phyloP scores from a whole-genome alignment of 352 stramenopile species.

The Globisporangium carolinianum region DNA sequence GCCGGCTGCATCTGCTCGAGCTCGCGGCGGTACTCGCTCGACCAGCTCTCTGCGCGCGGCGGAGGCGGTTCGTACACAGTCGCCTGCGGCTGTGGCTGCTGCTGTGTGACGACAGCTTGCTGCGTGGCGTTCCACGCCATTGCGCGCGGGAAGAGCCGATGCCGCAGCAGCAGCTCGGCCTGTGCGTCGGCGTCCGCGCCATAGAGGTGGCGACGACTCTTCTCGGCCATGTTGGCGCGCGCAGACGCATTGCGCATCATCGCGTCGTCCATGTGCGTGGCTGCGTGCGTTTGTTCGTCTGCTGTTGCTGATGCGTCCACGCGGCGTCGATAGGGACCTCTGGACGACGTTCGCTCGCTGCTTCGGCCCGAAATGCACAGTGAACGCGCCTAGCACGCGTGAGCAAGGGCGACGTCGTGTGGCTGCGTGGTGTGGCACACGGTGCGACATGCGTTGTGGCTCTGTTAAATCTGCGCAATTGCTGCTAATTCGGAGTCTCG shows the following conservation, averaged over 20 bases:
- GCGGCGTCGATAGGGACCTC: too few relatives aligned
- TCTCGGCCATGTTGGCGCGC: constrained; percentile 8
- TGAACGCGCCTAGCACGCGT: too few relatives aligned
- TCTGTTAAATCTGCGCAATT: too few relatives aligned
- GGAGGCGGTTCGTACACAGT: background rate
- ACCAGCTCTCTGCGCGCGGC: too few relatives aligned
- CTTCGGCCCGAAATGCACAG: too few relatives aligned
- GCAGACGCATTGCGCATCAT: background rate
- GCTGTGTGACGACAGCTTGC: constrained; percentile 1
- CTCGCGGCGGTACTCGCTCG: background rate
- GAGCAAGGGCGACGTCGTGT: too few relatives aligned
- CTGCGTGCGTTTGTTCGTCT: too few relatives aligned
- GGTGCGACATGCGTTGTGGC: too few relatives aligned
- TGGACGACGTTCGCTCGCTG: too few relatives aligned
- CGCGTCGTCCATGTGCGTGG: too few relatives aligned
- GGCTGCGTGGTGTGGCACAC: too few relatives aligned
- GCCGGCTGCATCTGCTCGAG: background rate
- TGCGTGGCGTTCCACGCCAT: constrained; percentile 56
- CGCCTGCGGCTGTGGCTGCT: background rate
- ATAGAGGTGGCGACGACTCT: constrained; percentile 8
- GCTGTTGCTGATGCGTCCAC: background rate
- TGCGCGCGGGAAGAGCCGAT: constrained; percentile 52
- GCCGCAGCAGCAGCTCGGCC: constrained; percentile 29
- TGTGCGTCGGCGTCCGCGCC: constrained; percentile 8
- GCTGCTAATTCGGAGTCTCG: too few relatives aligned